phyloP scores from a whole-genome alignment of 371 early-diverging fungal species.

The Syncephalastrum sp. region DNA sequence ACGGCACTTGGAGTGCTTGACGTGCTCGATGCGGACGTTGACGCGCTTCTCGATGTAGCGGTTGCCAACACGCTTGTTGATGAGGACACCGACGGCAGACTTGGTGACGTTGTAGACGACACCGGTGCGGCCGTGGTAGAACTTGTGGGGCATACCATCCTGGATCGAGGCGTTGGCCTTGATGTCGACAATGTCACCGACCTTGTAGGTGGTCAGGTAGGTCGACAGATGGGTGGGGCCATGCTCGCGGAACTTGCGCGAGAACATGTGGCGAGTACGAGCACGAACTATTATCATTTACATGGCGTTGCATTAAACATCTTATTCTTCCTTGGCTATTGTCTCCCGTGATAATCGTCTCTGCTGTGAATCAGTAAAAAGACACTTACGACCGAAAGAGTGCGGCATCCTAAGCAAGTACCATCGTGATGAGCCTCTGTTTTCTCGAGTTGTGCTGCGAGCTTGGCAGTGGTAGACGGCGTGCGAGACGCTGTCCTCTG shows the following conservation, averaged over 20 bases:
- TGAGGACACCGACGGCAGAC: conserved; percentile 96
- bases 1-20: conserved; percentile 99
- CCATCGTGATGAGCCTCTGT: neutral
- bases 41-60: conserved; percentile 98
- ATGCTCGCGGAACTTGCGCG: conserved; percentile 95
- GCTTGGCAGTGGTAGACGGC: too few species aligned
- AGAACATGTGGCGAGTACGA: conserved; percentile 98
- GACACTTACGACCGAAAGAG: conserved; percentile 81
- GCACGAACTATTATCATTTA: conserved; percentile 68
- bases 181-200: conserved; percentile 46
- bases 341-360: neutral
- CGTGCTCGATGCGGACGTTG: conserved; percentile 98
- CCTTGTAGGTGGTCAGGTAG: conserved; percentile 97
- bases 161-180: conserved; percentile 84
- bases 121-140: conserved; percentile 99
- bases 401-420: conserved; percentile 71
- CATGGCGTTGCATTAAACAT: too few species aligned
- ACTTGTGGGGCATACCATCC: conserved; percentile 99
- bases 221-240: conserved; percentile 94
- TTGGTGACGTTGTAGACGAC: conserved; percentile 98
- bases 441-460: too few species aligned
- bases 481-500: too few species aligned
- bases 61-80: conserved; percentile 98
- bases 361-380: neutral
- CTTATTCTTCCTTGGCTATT: too few species aligned